Conservation (phyloP, 2,329 filamentous ascomycete genomes). For the Hymenoscyphus linearis region DNA sequence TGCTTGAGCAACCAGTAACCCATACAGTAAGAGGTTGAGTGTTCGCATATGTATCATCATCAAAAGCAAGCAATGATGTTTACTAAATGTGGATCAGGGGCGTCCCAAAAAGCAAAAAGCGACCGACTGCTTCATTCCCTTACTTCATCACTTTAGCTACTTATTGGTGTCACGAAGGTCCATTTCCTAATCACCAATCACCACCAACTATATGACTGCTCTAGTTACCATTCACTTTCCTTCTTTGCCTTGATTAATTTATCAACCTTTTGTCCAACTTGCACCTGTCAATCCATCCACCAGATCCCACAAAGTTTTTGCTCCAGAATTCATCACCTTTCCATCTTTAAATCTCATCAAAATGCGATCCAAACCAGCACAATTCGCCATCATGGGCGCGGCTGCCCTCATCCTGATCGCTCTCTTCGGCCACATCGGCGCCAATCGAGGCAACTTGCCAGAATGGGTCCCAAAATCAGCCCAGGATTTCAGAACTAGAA, state of each 20-base stretch:
- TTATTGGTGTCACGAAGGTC: too few relatives aligned
- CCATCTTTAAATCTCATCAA: background rate
- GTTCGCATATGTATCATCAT: too few relatives aligned
- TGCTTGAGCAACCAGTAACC: too few relatives aligned
- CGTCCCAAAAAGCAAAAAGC: too few relatives aligned
- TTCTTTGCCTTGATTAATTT: background rate
- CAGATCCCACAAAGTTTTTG: background rate
- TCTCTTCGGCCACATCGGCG: conserved; percentile 11
- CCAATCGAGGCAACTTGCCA: conserved; percentile 1
- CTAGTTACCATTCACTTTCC: too few relatives aligned
- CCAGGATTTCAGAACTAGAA: conserved; percentile 1
- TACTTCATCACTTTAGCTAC: too few relatives aligned
- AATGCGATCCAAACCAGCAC: conserved; percentile 10
- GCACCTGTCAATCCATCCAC: background rate
- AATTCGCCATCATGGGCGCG: conserved; percentile 10
- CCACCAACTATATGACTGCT: too few relatives aligned
- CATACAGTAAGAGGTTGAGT: too few relatives aligned
- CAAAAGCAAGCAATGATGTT: too few relatives aligned
- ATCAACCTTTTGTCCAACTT: background rate
- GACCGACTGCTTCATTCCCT: too few relatives aligned
- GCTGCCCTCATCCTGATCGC: conserved; percentile 13
- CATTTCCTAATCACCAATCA: too few relatives aligned
- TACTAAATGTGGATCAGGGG: too few relatives aligned
- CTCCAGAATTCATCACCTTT: background rate
- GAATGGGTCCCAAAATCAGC: conserved; percentile 3